Base-by-base conservation (phyloP, 441 rosid genomes). In the Populus hybrid region DNA sequence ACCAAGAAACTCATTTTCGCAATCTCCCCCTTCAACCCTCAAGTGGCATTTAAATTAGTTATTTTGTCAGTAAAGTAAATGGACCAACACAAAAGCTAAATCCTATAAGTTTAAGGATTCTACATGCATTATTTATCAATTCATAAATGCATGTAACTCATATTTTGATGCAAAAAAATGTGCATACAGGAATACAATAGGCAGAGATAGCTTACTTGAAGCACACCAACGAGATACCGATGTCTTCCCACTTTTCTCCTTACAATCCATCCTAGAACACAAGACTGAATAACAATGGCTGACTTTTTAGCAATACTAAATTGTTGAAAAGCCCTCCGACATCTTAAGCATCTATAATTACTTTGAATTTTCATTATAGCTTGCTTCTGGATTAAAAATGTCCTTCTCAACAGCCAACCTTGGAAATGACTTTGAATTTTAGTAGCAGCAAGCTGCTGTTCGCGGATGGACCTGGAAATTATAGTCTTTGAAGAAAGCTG, bases 241-340 rank as follows among this genome's bases (percentile, higher is more conserved):
- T 70, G 67, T 76, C 77, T 85, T 70, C 36, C n/a, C 69, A 79
- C 73, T 76, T 26, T 74, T 79, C 79, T 85, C 67, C 87, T 78
- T 32, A 84, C 84, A 57, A 88, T 83, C 92, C 94, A 89, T 75
- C 93, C 79, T 73, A 92, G 95, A 59, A 81, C 80, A 74, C 79
- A 80, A 84, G 93, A 84, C 78, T 94, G 97, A 76, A 94, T 84
- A 69, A 81, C 24, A 75, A 86, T 84, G 64, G 93, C 91, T 21
- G 98, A 86, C 66, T 76, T 83, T 35, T 78, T 73, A 79, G 83
- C 81, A 26, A 77, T 79, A 75, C 76, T 84, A 35, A 85, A 83
- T 71, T 79, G 80, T 26, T 77, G 82, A 73, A 74, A 83, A 66
- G 78, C 77, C 73, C 78, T 84, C 80, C 69, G 68, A 77, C 83